These are phyloP conservation scores for Luffa aegyptiaca DNA, from an alignment of 306 rosid genomes.

Conservation along the genomic window DNA sequence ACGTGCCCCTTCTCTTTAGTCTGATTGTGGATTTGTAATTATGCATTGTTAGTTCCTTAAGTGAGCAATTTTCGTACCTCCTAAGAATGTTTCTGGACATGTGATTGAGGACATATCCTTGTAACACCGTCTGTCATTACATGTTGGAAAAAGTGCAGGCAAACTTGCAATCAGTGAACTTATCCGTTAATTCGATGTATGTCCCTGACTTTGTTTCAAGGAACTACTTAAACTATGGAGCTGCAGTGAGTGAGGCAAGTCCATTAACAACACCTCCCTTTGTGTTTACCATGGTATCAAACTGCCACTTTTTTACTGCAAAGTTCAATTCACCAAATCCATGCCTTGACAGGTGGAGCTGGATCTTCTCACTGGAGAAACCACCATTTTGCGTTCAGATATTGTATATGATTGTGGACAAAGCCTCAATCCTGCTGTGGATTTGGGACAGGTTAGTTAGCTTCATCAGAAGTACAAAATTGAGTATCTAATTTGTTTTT, in stretches of 20 bases:
- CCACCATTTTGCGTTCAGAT: constrained; percentile 67
- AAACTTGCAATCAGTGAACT: constrained; percentile 44
- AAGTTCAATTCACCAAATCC: background rate
- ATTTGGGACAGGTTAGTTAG: constrained; percentile 79
- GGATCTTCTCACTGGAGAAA: constrained; percentile 72
- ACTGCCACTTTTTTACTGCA: constrained; percentile 6
- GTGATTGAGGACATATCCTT: background rate
- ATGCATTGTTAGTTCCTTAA: background rate
- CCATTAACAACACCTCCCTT: background rate
- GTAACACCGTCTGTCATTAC: background rate
- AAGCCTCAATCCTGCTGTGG: constrained; percentile 95
- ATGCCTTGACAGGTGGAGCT: constrained; percentile 68
- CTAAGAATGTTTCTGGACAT: background rate
- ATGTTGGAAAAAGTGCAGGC: constrained; percentile 49
- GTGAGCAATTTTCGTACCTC: background rate
- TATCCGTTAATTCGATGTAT: constrained; percentile 60
- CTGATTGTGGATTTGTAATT: background rate
- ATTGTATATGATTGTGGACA: constrained; percentile 89
- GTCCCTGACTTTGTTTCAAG: constrained; percentile 34
- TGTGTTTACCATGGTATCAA: background rate
- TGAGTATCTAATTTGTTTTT: background rate
- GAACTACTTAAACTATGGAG: constrained; percentile 67
- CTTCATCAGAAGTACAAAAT: background rate
- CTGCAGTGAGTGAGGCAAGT: constrained; percentile 83
- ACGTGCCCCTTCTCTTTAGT: background rate